phyloP scores from a whole-genome alignment of 2,329 filamentous ascomycete species.

The Podosphaera fusca region DNA sequence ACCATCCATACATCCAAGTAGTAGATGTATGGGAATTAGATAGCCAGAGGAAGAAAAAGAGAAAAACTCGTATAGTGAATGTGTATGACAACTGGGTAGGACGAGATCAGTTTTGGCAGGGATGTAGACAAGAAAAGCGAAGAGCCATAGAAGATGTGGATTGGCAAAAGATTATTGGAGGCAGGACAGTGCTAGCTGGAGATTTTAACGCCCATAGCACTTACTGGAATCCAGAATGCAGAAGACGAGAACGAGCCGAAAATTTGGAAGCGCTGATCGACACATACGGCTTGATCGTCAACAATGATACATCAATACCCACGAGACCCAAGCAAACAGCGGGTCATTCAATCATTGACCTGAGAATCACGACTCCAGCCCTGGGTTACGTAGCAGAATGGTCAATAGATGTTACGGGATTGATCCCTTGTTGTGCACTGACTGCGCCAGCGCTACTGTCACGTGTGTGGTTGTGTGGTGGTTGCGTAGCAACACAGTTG shows the following conservation, averaged over 20 bases:
- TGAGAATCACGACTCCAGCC: background rate
- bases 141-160: background rate
- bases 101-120: background rate
- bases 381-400: background rate
- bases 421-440: too few species aligned
- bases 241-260: background rate
- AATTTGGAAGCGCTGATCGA: background rate
- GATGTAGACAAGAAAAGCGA: background rate
- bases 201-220: background rate
- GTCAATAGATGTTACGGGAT: background rate
- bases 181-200: background rate
- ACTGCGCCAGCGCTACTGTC: too few species aligned
- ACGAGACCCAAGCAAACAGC: background rate
- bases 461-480: too few species aligned
- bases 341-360: background rate
- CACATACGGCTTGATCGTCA: background rate
- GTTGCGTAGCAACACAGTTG: too few species aligned
- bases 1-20: background rate
- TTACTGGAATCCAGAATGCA: background rate
- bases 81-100: background rate
- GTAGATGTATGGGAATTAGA: background rate
- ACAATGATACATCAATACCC: background rate
- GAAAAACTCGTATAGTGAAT: background rate
- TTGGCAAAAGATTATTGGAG: background rate
- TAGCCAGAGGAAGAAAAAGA: background rate